phyloP scores from a whole-genome alignment of 2,329 filamentous ascomycete genomes.

The Fusarium graminum region DNA sequence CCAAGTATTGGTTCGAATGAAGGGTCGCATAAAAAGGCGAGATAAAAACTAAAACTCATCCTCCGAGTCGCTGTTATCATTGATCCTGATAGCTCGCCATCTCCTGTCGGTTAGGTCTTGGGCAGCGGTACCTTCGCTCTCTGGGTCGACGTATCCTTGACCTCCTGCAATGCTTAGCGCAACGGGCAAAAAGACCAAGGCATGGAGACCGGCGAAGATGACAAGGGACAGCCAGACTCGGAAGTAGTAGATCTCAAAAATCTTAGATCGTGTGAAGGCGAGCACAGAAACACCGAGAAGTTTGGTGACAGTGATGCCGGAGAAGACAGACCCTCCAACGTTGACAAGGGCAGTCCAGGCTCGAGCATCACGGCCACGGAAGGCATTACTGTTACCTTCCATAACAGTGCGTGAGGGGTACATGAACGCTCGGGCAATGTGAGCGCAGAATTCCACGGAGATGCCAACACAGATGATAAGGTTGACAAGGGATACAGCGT shows the following conservation, averaged over 20 bases:
- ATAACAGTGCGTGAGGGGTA: conserved; percentile 88
- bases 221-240: conserved; percentile 95
- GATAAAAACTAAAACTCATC: conserved; percentile 63
- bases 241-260: conserved; percentile 99
- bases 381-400: conserved; percentile 79
- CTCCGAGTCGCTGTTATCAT: conserved; percentile 81
- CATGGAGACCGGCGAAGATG: conserved; percentile 87
- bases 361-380: conserved; percentile 84
- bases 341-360: conserved; percentile 95
- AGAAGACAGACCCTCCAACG: conserved; percentile 94
- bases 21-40: conserved; percentile 11
- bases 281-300: conserved; percentile 91
- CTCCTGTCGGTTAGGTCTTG: conserved; percentile 86
- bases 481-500: conserved; percentile 95
- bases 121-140: conserved; percentile 88
- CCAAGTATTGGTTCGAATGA: conserved; percentile 2
- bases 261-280: conserved; percentile 96
- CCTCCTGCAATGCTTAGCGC: conserved; percentile 88
- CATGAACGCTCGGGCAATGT: conserved; percentile 95
- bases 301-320: conserved; percentile 96
- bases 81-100: conserved; percentile 81
- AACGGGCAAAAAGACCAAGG: conserved; percentile 91
- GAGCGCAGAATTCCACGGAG: conserved; percentile 95
- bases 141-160: conserved; percentile 87
- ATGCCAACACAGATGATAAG: conserved; percentile 98